Conservation (phyloP, 108 stramenopile genomes). For the Asterionellopsis glacialis region DNA sequence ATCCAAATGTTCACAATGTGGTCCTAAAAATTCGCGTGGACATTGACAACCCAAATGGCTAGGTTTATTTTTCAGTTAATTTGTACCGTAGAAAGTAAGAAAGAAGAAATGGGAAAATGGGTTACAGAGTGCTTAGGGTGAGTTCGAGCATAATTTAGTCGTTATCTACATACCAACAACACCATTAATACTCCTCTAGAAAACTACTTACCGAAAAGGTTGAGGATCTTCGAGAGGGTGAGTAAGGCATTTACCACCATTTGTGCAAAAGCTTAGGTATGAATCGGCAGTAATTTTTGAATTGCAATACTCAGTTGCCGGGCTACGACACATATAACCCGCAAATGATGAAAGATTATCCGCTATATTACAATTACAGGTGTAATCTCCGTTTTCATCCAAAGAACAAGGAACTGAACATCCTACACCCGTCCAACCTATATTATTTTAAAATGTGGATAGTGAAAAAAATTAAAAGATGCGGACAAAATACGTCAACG, state of each 20-base stretch:
- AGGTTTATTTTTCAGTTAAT: neutral
- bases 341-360: slow-evolving; percentile 31
- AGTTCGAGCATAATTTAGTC: no score
- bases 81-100: no score
- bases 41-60: slow-evolving; percentile 54
- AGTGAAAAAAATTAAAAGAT: slow-evolving; percentile 12
- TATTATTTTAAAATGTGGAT: neutral
- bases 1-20: slow-evolving; percentile 49
- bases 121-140: no score
- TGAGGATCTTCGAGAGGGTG: neutral
- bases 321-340: slow-evolving; percentile 36
- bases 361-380: slow-evolving; percentile 40
- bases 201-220: neutral
- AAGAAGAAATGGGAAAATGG: no score
- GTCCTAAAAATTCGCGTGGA: slow-evolving; percentile 50
- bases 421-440: slow-evolving; percentile 4
- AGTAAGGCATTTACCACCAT: slow-evolving; percentile 41
- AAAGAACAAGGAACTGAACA: neutral
- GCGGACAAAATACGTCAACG: neutral
- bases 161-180: no score
- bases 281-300: slow-evolving; percentile 14
- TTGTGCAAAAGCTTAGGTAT: slow-evolving; percentile 37
- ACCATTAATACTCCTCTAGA: no score
- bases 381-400: slow-evolving; percentile 12
- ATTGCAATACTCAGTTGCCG: slow-evolving; percentile 36